phyloP scores from a whole-genome alignment of 768 basidiomycete genomes.

The Strobilomyces dryophilus region DNA sequence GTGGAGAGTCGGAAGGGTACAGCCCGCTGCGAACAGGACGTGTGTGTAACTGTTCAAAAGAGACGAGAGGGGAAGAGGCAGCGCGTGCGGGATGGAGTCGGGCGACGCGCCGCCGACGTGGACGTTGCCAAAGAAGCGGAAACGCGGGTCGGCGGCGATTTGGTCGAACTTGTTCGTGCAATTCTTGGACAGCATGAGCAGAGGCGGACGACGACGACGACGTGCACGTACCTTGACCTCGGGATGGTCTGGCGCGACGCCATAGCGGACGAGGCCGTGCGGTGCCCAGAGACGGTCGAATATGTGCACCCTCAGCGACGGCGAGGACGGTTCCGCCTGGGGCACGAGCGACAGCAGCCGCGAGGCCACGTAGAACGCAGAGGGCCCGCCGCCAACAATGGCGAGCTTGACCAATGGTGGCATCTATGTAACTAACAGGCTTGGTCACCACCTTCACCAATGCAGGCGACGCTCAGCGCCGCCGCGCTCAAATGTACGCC shows the following conservation, averaged over 20 bases:
- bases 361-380: constrained; percentile 93
- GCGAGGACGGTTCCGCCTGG: constrained; percentile 24
- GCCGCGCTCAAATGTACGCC: constrained; percentile 46
- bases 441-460: constrained; percentile 23
- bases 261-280: constrained; percentile 91
- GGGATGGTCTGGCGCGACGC: constrained; percentile 97
- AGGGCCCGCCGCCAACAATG: constrained; percentile 90
- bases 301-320: constrained; percentile 65
- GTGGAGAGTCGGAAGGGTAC: constrained; percentile 61
- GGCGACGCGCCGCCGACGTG: constrained; percentile 41
- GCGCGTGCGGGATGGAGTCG: constrained; percentile 47
- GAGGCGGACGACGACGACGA: neutral
- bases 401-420: constrained; percentile 61
- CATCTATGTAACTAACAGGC: neutral
- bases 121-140: constrained; percentile 91
- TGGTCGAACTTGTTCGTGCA: constrained; percentile 94
- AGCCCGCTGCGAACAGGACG: constrained; percentile 83
- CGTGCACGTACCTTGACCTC: constrained; percentile 75
- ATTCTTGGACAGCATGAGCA: constrained; percentile 54
- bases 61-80: constrained; percentile 55
- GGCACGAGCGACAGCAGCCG: constrained; percentile 69
- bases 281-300: constrained; percentile 94
- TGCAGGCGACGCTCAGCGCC: constrained; percentile 69
- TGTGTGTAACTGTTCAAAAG: constrained; percentile 77
- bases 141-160: constrained; percentile 71